Base-by-base conservation (phyloP, 306 rosid genomes). In the Sicyos edulis region DNA sequence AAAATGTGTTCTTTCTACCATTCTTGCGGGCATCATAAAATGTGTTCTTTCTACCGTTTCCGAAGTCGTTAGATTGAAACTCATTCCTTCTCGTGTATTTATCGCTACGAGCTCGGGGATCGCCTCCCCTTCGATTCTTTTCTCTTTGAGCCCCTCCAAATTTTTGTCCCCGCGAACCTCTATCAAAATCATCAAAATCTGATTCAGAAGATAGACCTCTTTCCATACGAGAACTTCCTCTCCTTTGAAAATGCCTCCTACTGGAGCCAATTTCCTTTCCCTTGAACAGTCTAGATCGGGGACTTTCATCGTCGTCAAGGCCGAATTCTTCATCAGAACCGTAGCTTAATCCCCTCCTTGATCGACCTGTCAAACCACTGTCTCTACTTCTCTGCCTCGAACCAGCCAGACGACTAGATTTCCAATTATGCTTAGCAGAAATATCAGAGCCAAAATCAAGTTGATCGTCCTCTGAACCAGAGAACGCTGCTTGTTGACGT, bases 311-410 rank as follows among this genome's bases (percentile, higher is more conserved):
- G 69, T 80, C 90, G 85, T 84, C 81, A 54, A 90, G 81, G 76
- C 93, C 90, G 58, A 29, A 60, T 68, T 84, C 90, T 50, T 85
- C 96, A 20, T 92, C 96, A 72, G 98, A 92, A 79, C 91, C 93
- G 81, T 82, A 84, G 86, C 91, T 90, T 79, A 86, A 77, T 58
- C 83, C 72, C 86, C 83, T 86, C 86, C 84, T 88, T 53, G 83
- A 70, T 19, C 84, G 83, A 69, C 80, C 74, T 26, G 51, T 20
- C 61, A 70, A 75, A 71, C 80, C 84, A 61, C 82, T 80, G 58
- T 73, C 87, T 76, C 83, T 83, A 69, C 81, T 72, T 80, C 75
- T 82, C 62, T 74, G 82, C 59, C 82, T 80, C 44, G 80, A 77
- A 79, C 83, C 81, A 67, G 85, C 77, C 84, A 78, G 80, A 66